Conservation (phyloP, 2,329 filamentous ascomycete species). For the Lachnellula hyalina region DNA sequence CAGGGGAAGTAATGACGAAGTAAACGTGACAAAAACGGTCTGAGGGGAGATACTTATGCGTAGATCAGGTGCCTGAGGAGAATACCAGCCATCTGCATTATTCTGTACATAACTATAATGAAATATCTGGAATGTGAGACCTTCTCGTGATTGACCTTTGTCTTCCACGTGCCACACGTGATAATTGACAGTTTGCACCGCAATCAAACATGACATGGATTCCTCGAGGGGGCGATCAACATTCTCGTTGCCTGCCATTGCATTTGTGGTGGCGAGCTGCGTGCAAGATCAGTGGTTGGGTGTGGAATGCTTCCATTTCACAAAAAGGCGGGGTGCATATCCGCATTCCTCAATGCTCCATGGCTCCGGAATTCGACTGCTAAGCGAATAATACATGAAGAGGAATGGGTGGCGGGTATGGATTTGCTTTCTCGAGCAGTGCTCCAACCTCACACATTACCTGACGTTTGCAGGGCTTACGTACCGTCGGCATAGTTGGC, state of each 20-base stretch:
- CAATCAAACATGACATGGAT: constrained; percentile 12
- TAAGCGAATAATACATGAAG: neutral
- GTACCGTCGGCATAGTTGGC: no score
- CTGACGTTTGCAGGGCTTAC: no score
- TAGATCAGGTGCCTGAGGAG: constrained; percentile 12
- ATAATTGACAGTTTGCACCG: constrained; percentile 6
- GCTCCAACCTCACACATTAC: neutral
- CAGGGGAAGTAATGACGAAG: constrained; percentile 18
- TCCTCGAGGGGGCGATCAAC: constrained; percentile 6
- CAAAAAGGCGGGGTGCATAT: neutral
- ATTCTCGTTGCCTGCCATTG: constrained; percentile 1
- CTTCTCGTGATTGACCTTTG: constrained; percentile 5
- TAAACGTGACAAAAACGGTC: constrained; percentile 23
- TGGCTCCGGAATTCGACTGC: neutral
- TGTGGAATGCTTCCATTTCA: constrained; percentile 4
- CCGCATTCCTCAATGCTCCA: neutral
- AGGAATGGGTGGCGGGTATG: neutral
- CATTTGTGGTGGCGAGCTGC: neutral
- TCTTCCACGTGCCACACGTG: constrained; percentile 12
- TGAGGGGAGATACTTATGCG: constrained; percentile 28
- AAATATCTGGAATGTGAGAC: constrained; percentile 19
- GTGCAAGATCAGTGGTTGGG: neutral
- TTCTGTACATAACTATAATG: constrained; percentile 13
- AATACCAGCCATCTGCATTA: constrained; percentile 27
- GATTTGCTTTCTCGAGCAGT: neutral